Conservation (phyloP, 441 rosid genomes). For the Croton laevigatus region DNA sequence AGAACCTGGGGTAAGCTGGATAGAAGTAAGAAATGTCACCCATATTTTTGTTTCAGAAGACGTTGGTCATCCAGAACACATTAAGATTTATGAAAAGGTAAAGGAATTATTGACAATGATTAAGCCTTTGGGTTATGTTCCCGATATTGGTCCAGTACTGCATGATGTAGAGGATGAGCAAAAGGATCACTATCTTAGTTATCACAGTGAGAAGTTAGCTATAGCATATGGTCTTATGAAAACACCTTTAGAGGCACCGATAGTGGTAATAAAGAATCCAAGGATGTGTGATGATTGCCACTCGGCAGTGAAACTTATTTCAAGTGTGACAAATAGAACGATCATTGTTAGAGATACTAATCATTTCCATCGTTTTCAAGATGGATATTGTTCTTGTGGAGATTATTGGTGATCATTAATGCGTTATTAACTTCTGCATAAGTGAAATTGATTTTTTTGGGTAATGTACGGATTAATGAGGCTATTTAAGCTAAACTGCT, state of each 20-base stretch:
- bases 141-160: slow-evolving; percentile 50
- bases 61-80: slow-evolving; percentile 52
- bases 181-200: slow-evolving; percentile 60
- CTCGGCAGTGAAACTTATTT: slow-evolving; percentile 70
- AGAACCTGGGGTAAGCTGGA: slow-evolving; percentile 76
- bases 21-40: slow-evolving; percentile 46
- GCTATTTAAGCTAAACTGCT: no score
- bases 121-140: slow-evolving; percentile 62
- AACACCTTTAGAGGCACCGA: slow-evolving; percentile 50
- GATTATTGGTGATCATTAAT: slow-evolving; percentile 62
- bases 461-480: not conserved
- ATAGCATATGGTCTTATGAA: slow-evolving; percentile 73
- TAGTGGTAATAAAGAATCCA: slow-evolving; percentile 64
- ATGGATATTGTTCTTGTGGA: slow-evolving; percentile 62
- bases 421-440: not conserved
- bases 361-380: slow-evolving; percentile 71
- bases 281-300: slow-evolving; percentile 93
- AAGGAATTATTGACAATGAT: slow-evolving; percentile 56
- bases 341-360: slow-evolving; percentile 75
- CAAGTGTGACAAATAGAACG: slow-evolving; percentile 46
- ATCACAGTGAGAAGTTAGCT: slow-evolving; percentile 89
- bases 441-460: not conserved
- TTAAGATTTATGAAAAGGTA: slow-evolving; percentile 49
- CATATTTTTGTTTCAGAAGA: slow-evolving; percentile 71
- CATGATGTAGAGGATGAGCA: slow-evolving; percentile 88